Base-by-base conservation (phyloP, 352 stramenopile genomes). In the Pythium grandisporangium region DNA sequence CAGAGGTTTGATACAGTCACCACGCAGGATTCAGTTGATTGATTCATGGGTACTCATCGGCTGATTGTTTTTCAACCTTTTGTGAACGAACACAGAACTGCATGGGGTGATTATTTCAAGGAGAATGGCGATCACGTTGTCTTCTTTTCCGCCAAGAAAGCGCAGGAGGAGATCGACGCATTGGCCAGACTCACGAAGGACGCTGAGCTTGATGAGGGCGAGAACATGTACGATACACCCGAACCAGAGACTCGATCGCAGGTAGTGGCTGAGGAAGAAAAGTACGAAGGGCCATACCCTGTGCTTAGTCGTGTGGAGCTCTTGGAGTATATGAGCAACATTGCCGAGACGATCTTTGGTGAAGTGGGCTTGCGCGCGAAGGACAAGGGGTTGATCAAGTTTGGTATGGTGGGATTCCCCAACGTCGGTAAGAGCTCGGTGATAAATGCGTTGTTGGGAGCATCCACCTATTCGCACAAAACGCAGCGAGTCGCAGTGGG, bases 401-500 rank as follows among this genome's bases (percentile, higher is more conserved):
- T 99, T 53, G 97, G 97, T 43, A 98, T 99, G 93, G 95, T 99
- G 26, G 97, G 97, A 26, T 99, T 99, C 67, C 97, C 97, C 13
- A 99, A 99, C 77, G 97, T 99, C 47, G 97, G 97, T 40, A 99
- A 99, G 75, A 97, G 78, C 53, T 98, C 89, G 20, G 84, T 99
- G 25, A 99, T 99, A 58, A 99, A 99, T 61, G 96, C 98, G 24
- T 69, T 99, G 20, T 70, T 99, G 17, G 96, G 96, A 37, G 93
- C 88, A 37, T 98, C 92, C 11, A 97, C 95, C 37, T 93, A 93
- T 55, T 86, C 81, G 25, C 96, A 99, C 72, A 88, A 91, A 56
- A 89, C 87, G 4, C 88, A 96, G 40, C 91, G 97, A 43, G 97
- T 99, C 16, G 96, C 80, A 21, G 97, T 99, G 12, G 96, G 94